Conservation (phyloP, 768 basidiomycete species). For the Phlegmacium glaucopus region DNA sequence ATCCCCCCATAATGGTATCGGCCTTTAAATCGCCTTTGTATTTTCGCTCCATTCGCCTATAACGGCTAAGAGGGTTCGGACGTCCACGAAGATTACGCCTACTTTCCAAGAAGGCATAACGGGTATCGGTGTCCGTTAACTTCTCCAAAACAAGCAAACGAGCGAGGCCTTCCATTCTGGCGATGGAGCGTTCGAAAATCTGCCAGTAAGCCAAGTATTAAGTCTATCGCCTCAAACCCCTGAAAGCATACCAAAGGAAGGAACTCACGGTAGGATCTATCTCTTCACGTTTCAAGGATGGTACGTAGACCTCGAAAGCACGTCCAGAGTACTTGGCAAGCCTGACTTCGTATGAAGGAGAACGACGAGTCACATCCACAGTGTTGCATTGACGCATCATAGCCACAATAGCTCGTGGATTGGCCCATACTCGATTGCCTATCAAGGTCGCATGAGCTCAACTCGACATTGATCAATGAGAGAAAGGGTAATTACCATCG, state of each 20-base stretch:
- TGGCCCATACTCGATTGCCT: slow-evolving; percentile 54
- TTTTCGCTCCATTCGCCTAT: slow-evolving; percentile 32
- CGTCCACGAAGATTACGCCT: slow-evolving; percentile 50
- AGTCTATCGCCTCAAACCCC: too few species aligned
- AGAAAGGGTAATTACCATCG: slow-evolving; percentile 19
- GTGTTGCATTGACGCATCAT: slow-evolving; percentile 69
- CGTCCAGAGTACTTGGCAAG: slow-evolving; percentile 55
- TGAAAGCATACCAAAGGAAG: neutral
- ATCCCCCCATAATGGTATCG: slow-evolving; percentile 33
- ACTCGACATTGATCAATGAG: neutral
- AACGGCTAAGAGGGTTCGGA: slow-evolving; percentile 28
- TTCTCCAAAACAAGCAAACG: slow-evolving; percentile 62
- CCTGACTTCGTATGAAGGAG: slow-evolving; percentile 62
- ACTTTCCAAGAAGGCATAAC: slow-evolving; percentile 43
- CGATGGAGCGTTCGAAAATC: slow-evolving; percentile 61
- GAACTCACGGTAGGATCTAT: slow-evolving; percentile 55
- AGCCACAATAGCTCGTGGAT: slow-evolving; percentile 54
- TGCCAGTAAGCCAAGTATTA: slow-evolving; percentile 13
- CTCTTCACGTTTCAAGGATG: slow-evolving; percentile 43
- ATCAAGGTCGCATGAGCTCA: neutral
- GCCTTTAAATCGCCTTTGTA: slow-evolving; percentile 57
- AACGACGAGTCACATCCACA: slow-evolving; percentile 58
- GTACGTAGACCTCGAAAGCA: slow-evolving; percentile 56
- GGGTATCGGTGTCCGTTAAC: slow-evolving; percentile 40
- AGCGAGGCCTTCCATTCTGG: slow-evolving; percentile 54